A percentile compares a stretch with the other conserved stretches of the same genome.
Evolutionary conservation across 768 basidiomycete genomes (phyloP).

Genomic region (Psilocybe cyanescens): DNA sequence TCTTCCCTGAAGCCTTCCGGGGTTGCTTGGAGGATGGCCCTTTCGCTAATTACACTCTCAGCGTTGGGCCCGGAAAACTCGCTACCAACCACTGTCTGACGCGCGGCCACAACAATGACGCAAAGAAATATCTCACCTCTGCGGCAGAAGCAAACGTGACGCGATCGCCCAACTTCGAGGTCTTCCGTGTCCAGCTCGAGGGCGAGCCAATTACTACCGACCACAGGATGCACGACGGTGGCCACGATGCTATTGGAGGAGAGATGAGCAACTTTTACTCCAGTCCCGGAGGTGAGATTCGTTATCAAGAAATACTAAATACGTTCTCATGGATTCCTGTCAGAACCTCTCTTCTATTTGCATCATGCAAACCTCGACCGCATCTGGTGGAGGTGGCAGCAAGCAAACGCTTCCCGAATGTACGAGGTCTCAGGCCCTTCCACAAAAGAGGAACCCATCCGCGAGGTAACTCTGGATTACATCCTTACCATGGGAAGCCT

Average conservation of each 20-base stretch:
- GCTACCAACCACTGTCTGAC: slow-evolving; percentile 36
- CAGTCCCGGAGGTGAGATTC: slow-evolving; percentile 40
- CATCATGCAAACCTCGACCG: slow-evolving; percentile 44
- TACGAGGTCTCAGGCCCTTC: slow-evolving; percentile 40
- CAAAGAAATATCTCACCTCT: slow-evolving; percentile 23
- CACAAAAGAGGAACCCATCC: slow-evolving; percentile 26
- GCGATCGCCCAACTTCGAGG: slow-evolving; percentile 31
- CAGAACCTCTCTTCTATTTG: slow-evolving; percentile 41
- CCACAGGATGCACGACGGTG: slow-evolving; percentile 36
- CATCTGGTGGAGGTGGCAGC: slow-evolving; percentile 46
- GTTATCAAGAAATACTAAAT: not conserved
- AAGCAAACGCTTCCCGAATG: slow-evolving; percentile 22
- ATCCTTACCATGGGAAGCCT: slow-evolving; percentile 31
- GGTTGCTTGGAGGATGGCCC: slow-evolving; percentile 37
- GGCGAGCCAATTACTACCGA: slow-evolving; percentile 27
- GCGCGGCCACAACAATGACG: slow-evolving; percentile 32
- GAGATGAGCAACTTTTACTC: slow-evolving; percentile 39
- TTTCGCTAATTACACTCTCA: slow-evolving; percentile 36
- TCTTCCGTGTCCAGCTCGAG: slow-evolving; percentile 40
- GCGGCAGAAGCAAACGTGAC: slow-evolving; percentile 25
- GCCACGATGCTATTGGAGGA: slow-evolving; percentile 38
- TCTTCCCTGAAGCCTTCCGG: not conserved
- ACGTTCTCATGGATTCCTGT: not conserved
- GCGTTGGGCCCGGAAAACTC: slow-evolving; percentile 36
- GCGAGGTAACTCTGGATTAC: slow-evolving; percentile 37